Evolutionary conservation across 2,329 filamentous ascomycete genomes (phyloP).

Genomic region (Paramyrothecium sp.): DNA sequence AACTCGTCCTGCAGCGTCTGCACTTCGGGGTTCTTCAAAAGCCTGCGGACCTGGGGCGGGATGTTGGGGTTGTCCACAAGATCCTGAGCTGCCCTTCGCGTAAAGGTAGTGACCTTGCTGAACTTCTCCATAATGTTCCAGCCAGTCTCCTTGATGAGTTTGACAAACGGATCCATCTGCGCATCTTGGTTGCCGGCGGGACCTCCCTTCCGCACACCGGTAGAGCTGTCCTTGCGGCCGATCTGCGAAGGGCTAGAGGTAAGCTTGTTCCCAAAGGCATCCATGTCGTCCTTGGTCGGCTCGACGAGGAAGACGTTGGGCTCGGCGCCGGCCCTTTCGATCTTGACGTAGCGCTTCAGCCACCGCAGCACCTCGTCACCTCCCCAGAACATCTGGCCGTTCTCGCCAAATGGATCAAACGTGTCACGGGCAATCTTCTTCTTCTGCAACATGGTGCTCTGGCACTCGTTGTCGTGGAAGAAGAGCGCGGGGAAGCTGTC

Average conservation of each 20-base stretch:
- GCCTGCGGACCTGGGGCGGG: constrained; percentile 79
- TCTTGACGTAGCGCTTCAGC: constrained; percentile 78
- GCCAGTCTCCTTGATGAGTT: constrained; percentile 88
- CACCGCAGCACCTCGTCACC: constrained; percentile 93
- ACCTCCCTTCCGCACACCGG: constrained; percentile 22
- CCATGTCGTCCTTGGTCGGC: constrained; percentile 78
- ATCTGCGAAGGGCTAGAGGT: constrained; percentile 33
- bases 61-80: constrained; percentile 88
- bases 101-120: constrained; percentile 96
- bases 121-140: constrained; percentile 98
- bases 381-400: constrained; percentile 92
- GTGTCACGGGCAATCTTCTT: constrained; percentile 79
- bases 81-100: constrained; percentile 85
- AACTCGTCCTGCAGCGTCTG: constrained; percentile 96
- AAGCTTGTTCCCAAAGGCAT: constrained; percentile 71
- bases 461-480: constrained; percentile 96
- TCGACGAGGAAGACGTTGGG: constrained; percentile 90
- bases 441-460: constrained; percentile 91
- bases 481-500: constrained; percentile 95
- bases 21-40: constrained; percentile 90
- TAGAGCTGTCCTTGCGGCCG: constrained; percentile 28
- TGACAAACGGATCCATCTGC: constrained; percentile 88
- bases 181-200: constrained; percentile 55
- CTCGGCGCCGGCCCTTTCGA: constrained; percentile 83
- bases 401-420: constrained; percentile 87